Evolutionary conservation across 208 protist genomes (phyloP).

Genomic region (Leishmania lainsoni): DNA sequence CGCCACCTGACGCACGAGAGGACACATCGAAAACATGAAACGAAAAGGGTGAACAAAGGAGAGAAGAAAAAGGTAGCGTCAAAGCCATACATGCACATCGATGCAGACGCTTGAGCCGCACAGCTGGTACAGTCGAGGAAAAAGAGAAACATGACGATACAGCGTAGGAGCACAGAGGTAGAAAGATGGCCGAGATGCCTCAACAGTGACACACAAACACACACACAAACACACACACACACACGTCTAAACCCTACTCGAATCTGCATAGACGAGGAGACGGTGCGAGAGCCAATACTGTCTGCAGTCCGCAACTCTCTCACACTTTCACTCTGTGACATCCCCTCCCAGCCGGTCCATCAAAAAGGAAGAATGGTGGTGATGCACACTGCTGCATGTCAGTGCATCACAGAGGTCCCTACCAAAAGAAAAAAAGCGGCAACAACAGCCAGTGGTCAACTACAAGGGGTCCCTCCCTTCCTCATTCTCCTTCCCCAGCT

Average conservation of each 20-base stretch:
- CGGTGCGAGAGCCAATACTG: neutral
- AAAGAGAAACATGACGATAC: neutral
- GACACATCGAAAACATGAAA: neutral
- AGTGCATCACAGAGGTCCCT: neutral
- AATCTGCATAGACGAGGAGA: neutral
- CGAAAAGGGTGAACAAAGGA: conserved; percentile 1
- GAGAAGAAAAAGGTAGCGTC: neutral
- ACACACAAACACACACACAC: too few relatives aligned
- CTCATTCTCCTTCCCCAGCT: neutral
- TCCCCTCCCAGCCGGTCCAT: neutral
- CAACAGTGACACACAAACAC: neutral
- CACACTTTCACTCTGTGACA: neutral
- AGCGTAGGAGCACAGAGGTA: neutral
- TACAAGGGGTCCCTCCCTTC: neutral
- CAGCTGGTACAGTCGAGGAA: neutral
- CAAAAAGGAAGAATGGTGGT: neutral
- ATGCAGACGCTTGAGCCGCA: neutral
- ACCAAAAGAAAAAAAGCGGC: neutral
- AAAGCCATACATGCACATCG: neutral
- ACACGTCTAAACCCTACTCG: neutral
- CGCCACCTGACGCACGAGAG: neutral
- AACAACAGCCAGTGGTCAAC: neutral
- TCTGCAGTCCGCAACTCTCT: neutral
- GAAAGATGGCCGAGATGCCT: neutral
- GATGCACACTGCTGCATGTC: neutral